Evolutionary conservation across 1,284 basidiomycete genomes (phyloP), one percentile per base, ranked within the genome.

Genomic region (Cryptococcus sp.): DNA sequence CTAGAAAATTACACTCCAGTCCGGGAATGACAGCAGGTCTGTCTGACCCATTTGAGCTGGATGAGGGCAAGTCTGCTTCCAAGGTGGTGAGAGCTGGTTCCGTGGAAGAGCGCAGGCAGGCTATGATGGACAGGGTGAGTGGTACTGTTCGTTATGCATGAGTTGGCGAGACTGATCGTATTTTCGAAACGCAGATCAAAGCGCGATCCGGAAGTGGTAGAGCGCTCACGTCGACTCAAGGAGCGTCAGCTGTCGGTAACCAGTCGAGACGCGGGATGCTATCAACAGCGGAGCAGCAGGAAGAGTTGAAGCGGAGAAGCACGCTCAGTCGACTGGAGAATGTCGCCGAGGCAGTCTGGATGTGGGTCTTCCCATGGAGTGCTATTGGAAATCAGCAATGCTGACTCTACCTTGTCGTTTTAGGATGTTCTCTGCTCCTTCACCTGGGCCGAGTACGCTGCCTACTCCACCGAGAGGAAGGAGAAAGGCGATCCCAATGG

Each of bases 311-410:
- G 54, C 64, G 78, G 30, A 62, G 79, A 38, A 71, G 68, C 27
- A 77, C 77, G 3, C 67, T 81, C 5, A 76, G 73, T 60, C 67
- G 80, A 8, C 68, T 80, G 20, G 75, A 76, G 52, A 60, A 69
- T 38, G 69, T 81, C 25, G 80, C 80, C 0, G 79, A 81, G 60
- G 73, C 65, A 20, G 77, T 80, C 5, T 80, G 76, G 75, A 79
- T 80, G 78, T 76, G 50, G 66, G 75, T 69, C 4, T 19, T 53
- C 22, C 10, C 20, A 16, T 13, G 19, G 6, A 25, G 20, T n/a
- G 10, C 25, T 46, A 16, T 47, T 46, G 7, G 5, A 50, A 40
- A 10, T 27, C 17, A 35, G 23, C 15, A 40, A 40, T 43, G 52
- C 55, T 59, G 55, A 60, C 19, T 53, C 30, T 35, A 35, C 30